These are phyloP conservation scores for Diversispora epigaea DNA, from an alignment of 192 early-diverging fungal species.

Conservation along the genomic window DNA sequence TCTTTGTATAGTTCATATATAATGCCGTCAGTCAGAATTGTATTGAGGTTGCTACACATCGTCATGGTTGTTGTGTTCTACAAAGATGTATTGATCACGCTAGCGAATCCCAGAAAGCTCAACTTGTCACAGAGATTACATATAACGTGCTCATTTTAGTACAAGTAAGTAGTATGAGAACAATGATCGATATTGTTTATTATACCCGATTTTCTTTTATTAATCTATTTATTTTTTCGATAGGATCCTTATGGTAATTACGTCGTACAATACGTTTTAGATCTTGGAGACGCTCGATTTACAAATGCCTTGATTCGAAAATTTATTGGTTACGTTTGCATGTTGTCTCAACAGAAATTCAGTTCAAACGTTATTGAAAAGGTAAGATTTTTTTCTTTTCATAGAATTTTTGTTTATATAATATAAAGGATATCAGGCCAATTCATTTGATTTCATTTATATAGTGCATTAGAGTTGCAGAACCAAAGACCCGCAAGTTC, in stretches of 20 bases:
- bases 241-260: constrained; percentile 88
- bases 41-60: constrained; percentile 83
- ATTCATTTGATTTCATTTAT: background rate
- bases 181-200: background rate
- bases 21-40: constrained; percentile 76
- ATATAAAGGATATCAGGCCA: background rate
- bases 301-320: constrained; percentile 69
- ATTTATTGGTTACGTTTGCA: constrained; percentile 75
- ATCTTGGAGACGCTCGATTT: constrained; percentile 66
- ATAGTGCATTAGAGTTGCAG: constrained; percentile 79
- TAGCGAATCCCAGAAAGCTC: constrained; percentile 63
- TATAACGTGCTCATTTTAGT: constrained; percentile 72
- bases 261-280: constrained; percentile 89
- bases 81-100: constrained; percentile 91
- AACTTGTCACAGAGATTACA: constrained; percentile 77
- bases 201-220: background rate
- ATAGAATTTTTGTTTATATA: background rate
- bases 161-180: constrained; percentile 39
- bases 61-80: constrained; percentile 88
- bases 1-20: constrained; percentile 68
- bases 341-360: constrained; percentile 85
- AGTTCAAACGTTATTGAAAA: constrained; percentile 93
- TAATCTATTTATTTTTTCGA: background rate
- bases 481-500: constrained; percentile 62
- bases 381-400: constrained; percentile 41